Evolutionary conservation across 345 rosid genomes (phyloP), one percentile per base, ranked within the genome.

Genomic region (Pelargonium nanum): DNA sequence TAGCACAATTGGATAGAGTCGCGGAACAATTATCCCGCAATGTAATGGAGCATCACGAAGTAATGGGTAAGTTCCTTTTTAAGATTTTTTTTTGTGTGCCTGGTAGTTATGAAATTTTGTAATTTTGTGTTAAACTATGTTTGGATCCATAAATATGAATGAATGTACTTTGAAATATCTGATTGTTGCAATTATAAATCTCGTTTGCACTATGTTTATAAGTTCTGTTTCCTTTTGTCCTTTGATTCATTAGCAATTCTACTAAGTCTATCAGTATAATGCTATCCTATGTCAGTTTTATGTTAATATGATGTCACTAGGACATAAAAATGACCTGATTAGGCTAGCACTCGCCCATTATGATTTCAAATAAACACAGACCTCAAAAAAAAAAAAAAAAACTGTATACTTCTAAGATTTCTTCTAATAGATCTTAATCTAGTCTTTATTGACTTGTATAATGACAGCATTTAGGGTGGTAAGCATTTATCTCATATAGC

Each of bases 1-100:
- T 94, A 70, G 80, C 84, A 17, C 99, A 94, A 68, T 71, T 94
- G 61, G 99, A 94, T 78, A 80, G 74, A 71, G 95, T 90, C 51
- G 74, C 95, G 19, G 99, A 94, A 69, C 74, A 19, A 51, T 72
- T 94, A 59, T 94, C 97, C 54, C 81, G 69, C 22, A 79, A 90
- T 59, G 99, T 93, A 59, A 88, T 90, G 95, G 88, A 89, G 78
- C 96, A 93, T 84, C 90, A 84, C 74, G 89, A 93, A 90, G 97
- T 86, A 54, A 93, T 90, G 99, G 99, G 99, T 93, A 72, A 75
- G 88, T 72, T 62, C 48, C 15, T 40, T 40, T 40, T 12, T 1
- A 40, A 7, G 48, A 40, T 40, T 40, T 28, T 40, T n/a, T n/a
- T n/a, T n/a, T n/a, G n/a, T 40, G 48, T 40, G 48, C 48, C 48